These are phyloP conservation scores for Gracilaria vermiculophylla DNA, from an alignment of 23 red algal genomes.

Conservation along the genomic window DNA sequence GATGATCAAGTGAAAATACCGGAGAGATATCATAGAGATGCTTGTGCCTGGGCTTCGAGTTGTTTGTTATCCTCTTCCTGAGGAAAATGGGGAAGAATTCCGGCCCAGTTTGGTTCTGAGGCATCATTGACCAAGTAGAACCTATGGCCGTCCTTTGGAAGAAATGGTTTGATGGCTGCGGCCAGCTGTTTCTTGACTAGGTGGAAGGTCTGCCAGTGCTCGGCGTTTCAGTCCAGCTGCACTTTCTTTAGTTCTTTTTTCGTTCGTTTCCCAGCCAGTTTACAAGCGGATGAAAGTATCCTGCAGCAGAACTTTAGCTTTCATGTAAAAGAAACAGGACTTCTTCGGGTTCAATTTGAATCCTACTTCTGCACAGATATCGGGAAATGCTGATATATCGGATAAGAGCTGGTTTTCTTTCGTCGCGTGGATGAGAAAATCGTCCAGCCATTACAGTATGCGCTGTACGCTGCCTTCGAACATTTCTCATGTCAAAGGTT, in stretches of 20 bases:
- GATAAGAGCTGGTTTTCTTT: not conserved
- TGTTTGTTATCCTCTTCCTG: not conserved
- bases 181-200: not conserved
- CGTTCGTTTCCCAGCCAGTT: conserved; percentile 6
- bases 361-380: not conserved
- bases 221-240: not conserved
- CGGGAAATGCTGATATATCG: not conserved
- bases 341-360: conserved; percentile 22
- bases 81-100: not conserved
- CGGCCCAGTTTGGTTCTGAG: conserved; percentile 2
- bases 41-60: conserved; percentile 4
- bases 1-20: not conserved
- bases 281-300: conserved; percentile 15
- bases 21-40: conserved; percentile 10
- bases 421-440: conserved; percentile 20
- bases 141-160: not conserved
- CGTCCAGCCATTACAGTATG: conserved; percentile 40
- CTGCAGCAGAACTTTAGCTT: conserved; percentile 28
- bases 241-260: not conserved
- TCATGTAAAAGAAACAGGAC: not conserved
- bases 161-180: not conserved
- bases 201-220: not conserved
- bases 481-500: not conserved
- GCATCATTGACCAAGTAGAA: conserved; percentile 20
- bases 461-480: not conserved